These are phyloP conservation scores for Xerocomus brunneocitrinus DNA, from an alignment of 768 basidiomycete genomes.

Conservation along the genomic window DNA sequence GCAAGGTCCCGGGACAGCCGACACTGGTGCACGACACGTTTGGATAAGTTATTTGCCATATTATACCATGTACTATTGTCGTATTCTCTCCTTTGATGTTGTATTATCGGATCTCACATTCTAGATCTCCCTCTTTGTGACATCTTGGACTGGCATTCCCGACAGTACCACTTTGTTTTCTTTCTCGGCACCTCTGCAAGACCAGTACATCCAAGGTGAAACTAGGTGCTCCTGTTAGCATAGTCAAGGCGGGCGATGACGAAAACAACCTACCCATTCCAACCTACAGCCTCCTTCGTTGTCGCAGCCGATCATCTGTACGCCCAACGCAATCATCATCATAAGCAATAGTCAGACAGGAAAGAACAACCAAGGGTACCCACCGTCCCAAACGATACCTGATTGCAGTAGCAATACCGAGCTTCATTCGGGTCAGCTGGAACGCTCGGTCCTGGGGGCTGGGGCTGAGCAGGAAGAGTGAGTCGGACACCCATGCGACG, in stretches of 20 bases:
- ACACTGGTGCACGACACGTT: background rate
- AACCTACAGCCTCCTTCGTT: conserved; percentile 52
- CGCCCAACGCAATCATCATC: background rate
- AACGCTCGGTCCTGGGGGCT: conserved; percentile 13
- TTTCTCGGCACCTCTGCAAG: conserved; percentile 54
- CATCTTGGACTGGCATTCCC: conserved; percentile 47
- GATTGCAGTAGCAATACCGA: conserved; percentile 78
- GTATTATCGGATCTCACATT: conserved; percentile 11
- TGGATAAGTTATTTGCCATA: conserved; percentile 17
- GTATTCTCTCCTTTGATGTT: background rate
- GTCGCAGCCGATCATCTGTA: conserved; percentile 86
- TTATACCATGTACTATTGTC: conserved; percentile 4
- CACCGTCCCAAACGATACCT: conserved; percentile 77
- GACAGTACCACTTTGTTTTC: conserved; percentile 65
- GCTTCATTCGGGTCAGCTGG: conserved; percentile 45
- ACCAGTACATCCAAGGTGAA: conserved; percentile 67
- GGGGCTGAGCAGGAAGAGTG: conserved; percentile 33
- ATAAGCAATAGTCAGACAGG: background rate
- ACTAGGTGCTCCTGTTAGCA: conserved; percentile 39
- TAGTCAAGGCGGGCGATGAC: background rate
- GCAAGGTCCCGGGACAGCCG: too few relatives aligned
- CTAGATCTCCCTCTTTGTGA: conserved; percentile 33
- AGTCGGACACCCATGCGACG: conserved; percentile 30
- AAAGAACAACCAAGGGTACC: conserved; percentile 20
- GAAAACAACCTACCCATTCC: conserved; percentile 70